Conservation (phyloP, 352 stramenopile genomes). For the Globisporangium takayamanum region DNA sequence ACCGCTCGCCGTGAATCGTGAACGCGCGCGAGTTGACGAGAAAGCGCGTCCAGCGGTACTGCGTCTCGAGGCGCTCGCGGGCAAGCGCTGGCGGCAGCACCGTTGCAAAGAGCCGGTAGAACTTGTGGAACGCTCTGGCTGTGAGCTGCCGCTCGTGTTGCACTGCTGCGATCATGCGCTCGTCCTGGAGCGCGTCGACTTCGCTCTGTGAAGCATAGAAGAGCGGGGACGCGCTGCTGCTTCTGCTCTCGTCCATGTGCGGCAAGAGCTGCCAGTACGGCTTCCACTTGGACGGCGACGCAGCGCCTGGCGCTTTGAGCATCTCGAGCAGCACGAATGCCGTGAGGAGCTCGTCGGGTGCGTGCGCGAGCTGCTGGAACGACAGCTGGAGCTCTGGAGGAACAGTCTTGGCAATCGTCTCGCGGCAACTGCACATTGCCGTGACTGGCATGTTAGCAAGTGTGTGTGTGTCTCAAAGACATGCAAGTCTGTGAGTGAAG, state of each 20-base stretch:
- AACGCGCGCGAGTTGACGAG: slow-evolving; percentile 75
- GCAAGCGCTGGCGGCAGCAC: not conserved
- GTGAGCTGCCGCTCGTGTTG: slow-evolving; percentile 19
- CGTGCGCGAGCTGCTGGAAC: slow-evolving; percentile 24
- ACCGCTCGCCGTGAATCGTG: slow-evolving; percentile 62
- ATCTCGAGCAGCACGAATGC: slow-evolving; percentile 59
- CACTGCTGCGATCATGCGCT: slow-evolving; percentile 28
- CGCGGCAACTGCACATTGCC: slow-evolving; percentile 20
- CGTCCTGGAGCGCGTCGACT: slow-evolving; percentile 38
- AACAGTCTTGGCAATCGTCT: slow-evolving; percentile 26
- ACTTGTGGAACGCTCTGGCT: slow-evolving; percentile 30
- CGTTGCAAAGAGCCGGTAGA: slow-evolving; percentile 32
- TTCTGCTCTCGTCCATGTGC: not conserved
- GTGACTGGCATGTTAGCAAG: not conserved
- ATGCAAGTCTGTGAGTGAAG: not conserved
- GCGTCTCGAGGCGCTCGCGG: slow-evolving; percentile 3
- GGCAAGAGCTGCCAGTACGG: slow-evolving; percentile 53
- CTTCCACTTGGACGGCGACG: slow-evolving; percentile 29
- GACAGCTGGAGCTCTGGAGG: slow-evolving; percentile 23
- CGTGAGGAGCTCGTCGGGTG: slow-evolving; percentile 50
- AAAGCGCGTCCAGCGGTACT: slow-evolving; percentile 45
- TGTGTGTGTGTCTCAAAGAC: not conserved
- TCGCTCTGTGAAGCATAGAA: slow-evolving; percentile 23
- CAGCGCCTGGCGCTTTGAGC: slow-evolving; percentile 15
- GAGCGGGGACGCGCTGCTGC: slow-evolving; percentile 24